Evolutionary conservation across 805 yeast genomes (phyloP).

Genomic region (Saccharomycopsis babjevae): DNA sequence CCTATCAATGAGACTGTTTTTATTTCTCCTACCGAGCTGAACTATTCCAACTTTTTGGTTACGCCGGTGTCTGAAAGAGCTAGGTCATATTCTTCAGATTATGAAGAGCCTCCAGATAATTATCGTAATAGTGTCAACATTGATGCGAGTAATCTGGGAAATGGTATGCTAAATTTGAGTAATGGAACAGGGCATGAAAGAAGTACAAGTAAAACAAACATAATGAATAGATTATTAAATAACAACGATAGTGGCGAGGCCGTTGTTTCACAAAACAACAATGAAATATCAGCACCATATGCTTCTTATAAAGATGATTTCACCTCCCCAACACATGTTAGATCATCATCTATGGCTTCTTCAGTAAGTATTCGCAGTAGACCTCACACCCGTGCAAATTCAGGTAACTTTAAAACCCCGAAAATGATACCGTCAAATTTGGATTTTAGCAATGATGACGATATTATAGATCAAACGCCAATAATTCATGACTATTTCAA

Average conservation of each 20-base stretch:
- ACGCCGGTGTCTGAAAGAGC: background rate
- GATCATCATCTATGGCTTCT: background rate
- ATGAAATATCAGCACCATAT: background rate
- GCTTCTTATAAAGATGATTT: background rate
- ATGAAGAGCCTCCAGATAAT: background rate
- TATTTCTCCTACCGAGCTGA: background rate
- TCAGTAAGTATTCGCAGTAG: background rate
- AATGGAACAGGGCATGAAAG: background rate
- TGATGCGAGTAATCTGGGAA: background rate
- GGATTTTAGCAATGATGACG: slow-evolving; percentile 8
- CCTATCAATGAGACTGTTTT: background rate
- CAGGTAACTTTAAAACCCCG: background rate
- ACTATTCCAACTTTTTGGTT: background rate
- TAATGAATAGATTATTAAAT: background rate
- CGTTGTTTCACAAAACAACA: background rate
- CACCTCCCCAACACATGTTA: background rate
- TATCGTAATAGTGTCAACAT: background rate
- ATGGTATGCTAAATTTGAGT: background rate
- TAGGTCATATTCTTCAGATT: background rate
- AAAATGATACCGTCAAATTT: background rate
- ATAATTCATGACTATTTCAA: slow-evolving; percentile 8
- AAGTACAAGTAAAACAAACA: background rate
- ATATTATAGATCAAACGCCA: slow-evolving; percentile 14
- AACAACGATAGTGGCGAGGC: background rate
- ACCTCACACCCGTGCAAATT: background rate